phyloP scores from a whole-genome alignment of 1,284 basidiomycete genomes.

The Lignosus rhinocerotis region DNA sequence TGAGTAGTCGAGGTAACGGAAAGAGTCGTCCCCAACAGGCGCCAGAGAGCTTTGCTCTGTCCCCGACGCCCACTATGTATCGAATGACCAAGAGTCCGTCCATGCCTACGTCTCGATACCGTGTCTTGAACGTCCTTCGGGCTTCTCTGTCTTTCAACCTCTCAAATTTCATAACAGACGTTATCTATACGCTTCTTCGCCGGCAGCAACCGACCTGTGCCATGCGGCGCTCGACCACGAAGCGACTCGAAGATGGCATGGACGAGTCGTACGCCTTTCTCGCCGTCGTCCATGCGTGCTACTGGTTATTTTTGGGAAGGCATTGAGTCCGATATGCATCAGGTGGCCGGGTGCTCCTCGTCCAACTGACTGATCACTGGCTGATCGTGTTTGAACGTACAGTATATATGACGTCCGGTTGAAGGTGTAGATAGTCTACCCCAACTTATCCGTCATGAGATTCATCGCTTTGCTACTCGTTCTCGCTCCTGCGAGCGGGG shows the following conservation, averaged over 20 bases:
- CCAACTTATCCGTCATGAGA: conserved; percentile 10
- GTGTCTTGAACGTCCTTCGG: background rate
- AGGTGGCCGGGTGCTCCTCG: background rate
- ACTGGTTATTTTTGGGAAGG: conserved; percentile 18
- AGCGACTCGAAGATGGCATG: background rate
- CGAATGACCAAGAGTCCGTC: background rate
- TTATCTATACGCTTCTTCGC: conserved; percentile 5
- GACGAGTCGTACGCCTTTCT: conserved; percentile 5
- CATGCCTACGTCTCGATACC: background rate
- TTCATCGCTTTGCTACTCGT: conserved; percentile 1
- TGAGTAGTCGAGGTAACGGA: background rate
- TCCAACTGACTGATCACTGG: background rate
- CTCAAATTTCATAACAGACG: background rate
- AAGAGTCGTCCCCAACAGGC: background rate
- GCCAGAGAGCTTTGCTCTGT: conserved; percentile 1
- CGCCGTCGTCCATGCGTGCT: conserved; percentile 3
- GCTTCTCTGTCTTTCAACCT: background rate
- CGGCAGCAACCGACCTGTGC: background rate
- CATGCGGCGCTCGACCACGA: background rate
- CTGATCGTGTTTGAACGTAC: no score
- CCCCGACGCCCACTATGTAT: conserved; percentile 2
- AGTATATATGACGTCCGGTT: background rate
- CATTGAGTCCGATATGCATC: background rate
- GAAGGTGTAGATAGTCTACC: background rate
- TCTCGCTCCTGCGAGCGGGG: conserved; percentile 2